These are phyloP conservation scores for Dendrostoma leiphaemia DNA, from an alignment of 2,329 filamentous ascomycete genomes.

Conservation along the genomic window DNA sequence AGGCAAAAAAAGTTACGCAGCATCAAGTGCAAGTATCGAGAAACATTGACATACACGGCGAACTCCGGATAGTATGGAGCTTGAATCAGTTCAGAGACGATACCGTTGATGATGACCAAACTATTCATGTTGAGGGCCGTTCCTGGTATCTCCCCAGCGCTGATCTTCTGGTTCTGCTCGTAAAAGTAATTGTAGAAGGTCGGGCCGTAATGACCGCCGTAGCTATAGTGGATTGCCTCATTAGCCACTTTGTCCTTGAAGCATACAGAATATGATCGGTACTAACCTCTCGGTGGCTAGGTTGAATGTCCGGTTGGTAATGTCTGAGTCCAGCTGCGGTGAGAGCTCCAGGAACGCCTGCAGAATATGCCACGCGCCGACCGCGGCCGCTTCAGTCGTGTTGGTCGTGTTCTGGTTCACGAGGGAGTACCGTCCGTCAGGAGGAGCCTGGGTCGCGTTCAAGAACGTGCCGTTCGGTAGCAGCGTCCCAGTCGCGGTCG, in stretches of 20 bases:
- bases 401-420: conserved; percentile 48
- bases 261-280: too few relatives aligned
- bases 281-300: conserved; percentile 20
- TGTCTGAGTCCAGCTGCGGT: conserved; percentile 30
- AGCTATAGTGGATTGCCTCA: too few relatives aligned
- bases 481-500: neutral
- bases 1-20: too few relatives aligned
- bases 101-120: conserved; percentile 16
- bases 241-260: too few relatives aligned
- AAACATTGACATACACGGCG: conserved; percentile 32
- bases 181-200: conserved; percentile 5
- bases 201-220: conserved; percentile 17
- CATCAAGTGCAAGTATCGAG: conserved; percentile 58
- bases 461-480: conserved; percentile 26
- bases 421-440: neutral
- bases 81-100: conserved; percentile 18
- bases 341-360: conserved; percentile 52
- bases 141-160: neutral
- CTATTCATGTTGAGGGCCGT: conserved; percentile 4
- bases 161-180: conserved; percentile 6
- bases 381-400: conserved; percentile 55
- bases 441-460: conserved; percentile 40
- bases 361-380: conserved; percentile 52
- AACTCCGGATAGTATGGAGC: neutral
- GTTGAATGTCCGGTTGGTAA: conserved; percentile 23